These are phyloP conservation scores for Penicillium alfredii DNA, from an alignment of 495 filamentous ascomycete species.

Conservation along the genomic window DNA sequence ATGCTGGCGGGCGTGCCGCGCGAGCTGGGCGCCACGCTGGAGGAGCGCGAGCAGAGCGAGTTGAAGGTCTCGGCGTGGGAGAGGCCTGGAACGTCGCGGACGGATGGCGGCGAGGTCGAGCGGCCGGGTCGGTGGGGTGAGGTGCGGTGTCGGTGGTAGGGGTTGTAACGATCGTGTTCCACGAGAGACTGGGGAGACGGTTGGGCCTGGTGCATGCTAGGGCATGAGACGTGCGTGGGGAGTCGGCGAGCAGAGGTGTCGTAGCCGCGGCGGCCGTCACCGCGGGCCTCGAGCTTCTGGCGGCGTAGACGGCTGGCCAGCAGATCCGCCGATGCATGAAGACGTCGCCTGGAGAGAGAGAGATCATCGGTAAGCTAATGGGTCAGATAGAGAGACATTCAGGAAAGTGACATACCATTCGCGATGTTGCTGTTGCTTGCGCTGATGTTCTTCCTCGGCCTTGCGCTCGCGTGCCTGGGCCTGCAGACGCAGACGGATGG, in stretches of 20 bases:
- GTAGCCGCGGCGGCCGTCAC: constrained; percentile 16
- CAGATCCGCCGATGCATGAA: constrained; percentile 38
- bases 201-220: constrained; percentile 28
- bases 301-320: constrained; percentile 38
- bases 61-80: constrained; percentile 41
- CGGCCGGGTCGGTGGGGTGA: constrained; percentile 28
- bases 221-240: constrained; percentile 32
- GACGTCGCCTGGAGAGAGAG: constrained; percentile 23
- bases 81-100: constrained; percentile 42
- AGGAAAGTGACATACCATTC: constrained; percentile 23
- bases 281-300: constrained; percentile 34
- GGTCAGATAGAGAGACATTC: not conserved
- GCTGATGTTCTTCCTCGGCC: constrained; percentile 26
- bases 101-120: constrained; percentile 48
- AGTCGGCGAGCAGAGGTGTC: constrained; percentile 20
- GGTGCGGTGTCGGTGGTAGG: constrained; percentile 33
- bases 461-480: constrained; percentile 23
- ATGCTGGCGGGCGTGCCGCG: constrained; percentile 39
- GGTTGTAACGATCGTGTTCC: constrained; percentile 35
- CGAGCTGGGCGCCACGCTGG: constrained; percentile 38
- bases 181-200: constrained; percentile 24
- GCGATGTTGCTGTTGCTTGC: constrained; percentile 35
- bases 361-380: not conserved
- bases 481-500: constrained; percentile 56
- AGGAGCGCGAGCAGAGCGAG: constrained; percentile 46